Conservation (phyloP, 495 filamentous ascomycete species). For the Xylaria scruposa region DNA sequence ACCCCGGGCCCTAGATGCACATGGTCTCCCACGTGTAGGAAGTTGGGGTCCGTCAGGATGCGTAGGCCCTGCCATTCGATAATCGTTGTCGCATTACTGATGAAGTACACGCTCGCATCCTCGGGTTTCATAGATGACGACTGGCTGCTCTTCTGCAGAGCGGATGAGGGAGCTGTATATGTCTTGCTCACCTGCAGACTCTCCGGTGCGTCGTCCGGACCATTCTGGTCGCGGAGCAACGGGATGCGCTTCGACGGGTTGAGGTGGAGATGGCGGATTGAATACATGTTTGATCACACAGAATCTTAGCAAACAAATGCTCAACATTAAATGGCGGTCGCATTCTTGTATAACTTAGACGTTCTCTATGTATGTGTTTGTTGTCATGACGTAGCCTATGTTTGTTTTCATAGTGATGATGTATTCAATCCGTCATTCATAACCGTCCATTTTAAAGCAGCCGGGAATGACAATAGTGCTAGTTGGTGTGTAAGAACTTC, state of each 20-base stretch:
- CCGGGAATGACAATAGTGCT: background rate
- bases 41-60: constrained; percentile 75
- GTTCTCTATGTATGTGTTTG: background rate
- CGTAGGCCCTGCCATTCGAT: constrained; percentile 68
- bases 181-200: constrained; percentile 30
- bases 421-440: constrained; percentile 14
- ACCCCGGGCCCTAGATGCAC: constrained; percentile 72
- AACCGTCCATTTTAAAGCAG: background rate
- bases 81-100: constrained; percentile 72
- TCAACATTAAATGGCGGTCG: background rate
- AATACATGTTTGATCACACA: constrained; percentile 27
- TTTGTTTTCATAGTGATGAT: constrained; percentile 6
- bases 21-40: constrained; percentile 72
- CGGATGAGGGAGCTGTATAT: constrained; percentile 19
- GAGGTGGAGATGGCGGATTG: constrained; percentile 36
- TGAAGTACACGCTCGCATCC: constrained; percentile 56
- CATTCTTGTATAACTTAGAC: background rate
- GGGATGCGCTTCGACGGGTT: constrained; percentile 36
- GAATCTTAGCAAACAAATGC: background rate
- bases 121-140: constrained; percentile 25
- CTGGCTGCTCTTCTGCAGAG: background rate
- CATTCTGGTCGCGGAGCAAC: constrained; percentile 34
- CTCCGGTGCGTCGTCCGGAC: constrained; percentile 27
- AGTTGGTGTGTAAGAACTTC: background rate
- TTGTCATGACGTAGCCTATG: constrained; percentile 1